Evolutionary conservation across 2,329 filamentous ascomycete species (phyloP).

Genomic region (Hortaea sp.): DNA sequence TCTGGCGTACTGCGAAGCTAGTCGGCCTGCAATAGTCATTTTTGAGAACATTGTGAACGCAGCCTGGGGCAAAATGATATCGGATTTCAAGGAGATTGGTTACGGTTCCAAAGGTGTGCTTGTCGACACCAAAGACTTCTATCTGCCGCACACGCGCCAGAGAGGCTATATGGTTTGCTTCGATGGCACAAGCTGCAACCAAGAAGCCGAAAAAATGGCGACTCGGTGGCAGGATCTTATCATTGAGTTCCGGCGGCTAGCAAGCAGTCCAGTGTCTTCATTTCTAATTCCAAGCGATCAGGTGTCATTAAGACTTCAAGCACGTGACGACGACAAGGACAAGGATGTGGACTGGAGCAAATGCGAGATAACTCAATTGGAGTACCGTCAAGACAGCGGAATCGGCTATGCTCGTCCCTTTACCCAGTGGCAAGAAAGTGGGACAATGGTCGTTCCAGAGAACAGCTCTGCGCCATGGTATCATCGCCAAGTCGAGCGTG

Average conservation of each 20-base stretch:
- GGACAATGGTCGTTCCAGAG: slow-evolving; percentile 44
- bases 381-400: slow-evolving; percentile 39
- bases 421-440: slow-evolving; percentile 50
- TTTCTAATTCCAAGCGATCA: slow-evolving; percentile 52
- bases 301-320: slow-evolving; percentile 3
- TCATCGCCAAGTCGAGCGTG: slow-evolving; percentile 44
- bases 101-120: slow-evolving; percentile 44
- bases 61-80: slow-evolving; percentile 44
- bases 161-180: slow-evolving; percentile 40
- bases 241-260: slow-evolving; percentile 40
- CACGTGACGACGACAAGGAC: slow-evolving; percentile 7
- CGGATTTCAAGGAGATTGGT: slow-evolving; percentile 37
- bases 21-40: slow-evolving; percentile 54
- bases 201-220: not conserved
- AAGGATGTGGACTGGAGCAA: slow-evolving; percentile 41
- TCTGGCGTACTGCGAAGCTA: slow-evolving; percentile 43
- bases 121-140: slow-evolving; percentile 61
- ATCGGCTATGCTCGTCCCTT: slow-evolving; percentile 49
- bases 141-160: slow-evolving; percentile 52
- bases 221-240: slow-evolving; percentile 38
- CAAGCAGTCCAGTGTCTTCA: slow-evolving; percentile 52
- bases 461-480: slow-evolving; percentile 45
- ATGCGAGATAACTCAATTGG: slow-evolving; percentile 51
- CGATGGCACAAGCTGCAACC: slow-evolving; percentile 12
- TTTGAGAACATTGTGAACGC: slow-evolving; percentile 59